A percentile compares a stretch with the other conserved stretches of the same genome.
Conservation (phyloP, 192 early-diverging fungal species). For the Coemansia sp. region DNA sequence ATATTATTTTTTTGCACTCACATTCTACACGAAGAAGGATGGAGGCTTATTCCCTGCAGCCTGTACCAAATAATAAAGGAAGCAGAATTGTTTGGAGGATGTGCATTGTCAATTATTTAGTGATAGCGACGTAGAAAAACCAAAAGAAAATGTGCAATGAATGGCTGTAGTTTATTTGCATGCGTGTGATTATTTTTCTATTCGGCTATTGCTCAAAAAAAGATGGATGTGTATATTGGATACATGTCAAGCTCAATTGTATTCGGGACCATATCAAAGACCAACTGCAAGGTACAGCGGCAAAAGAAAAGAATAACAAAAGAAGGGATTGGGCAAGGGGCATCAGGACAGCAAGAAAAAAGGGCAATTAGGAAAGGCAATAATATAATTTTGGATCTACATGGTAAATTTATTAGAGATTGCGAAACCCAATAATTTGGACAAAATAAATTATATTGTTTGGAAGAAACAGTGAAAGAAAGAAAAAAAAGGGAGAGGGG, state of each 20-base stretch:
- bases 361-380: constrained; percentile 1
- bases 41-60: not conserved
- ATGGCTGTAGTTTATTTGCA: not conserved
- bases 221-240: not conserved
- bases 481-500: not conserved
- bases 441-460: not conserved
- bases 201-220: not conserved
- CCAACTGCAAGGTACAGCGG: not conserved
- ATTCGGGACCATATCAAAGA: not conserved
- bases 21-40: not conserved
- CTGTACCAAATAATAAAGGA: constrained; percentile 1
- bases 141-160: not conserved
- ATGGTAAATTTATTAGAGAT: constrained; percentile 1
- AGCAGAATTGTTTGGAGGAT: not conserved
- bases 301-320: not conserved
- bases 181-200: not conserved
- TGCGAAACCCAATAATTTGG: constrained; percentile 1
- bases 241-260: not conserved
- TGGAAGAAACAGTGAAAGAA: not conserved
- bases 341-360: not conserved
- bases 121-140: not conserved
- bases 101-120: not conserved
- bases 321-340: constrained; percentile 1
- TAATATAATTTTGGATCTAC: not conserved
- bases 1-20: not conserved